Percentiles rank a stretch among this genome's conserved stretches.
Evolutionary conservation across 1,284 basidiomycete species (phyloP).

Genomic region (Tylopilus sp.): DNA sequence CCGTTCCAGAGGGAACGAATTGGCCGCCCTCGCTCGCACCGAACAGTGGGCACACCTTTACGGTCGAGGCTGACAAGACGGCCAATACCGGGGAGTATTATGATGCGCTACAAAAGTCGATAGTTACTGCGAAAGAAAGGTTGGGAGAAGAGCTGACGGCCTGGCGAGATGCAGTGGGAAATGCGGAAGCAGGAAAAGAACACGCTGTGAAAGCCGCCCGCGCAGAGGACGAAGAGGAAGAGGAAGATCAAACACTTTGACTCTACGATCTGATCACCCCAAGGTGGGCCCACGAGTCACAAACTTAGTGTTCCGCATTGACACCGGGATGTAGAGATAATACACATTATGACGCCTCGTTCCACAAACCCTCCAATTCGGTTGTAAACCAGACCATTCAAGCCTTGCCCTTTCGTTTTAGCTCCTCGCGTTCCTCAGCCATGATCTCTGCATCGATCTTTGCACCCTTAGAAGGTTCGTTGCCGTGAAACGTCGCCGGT

Average conservation of each 20-base stretch:
- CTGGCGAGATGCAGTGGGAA: conserved; percentile 68
- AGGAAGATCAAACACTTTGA: background rate
- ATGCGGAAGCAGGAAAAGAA: conserved; percentile 51
- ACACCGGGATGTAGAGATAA: background rate
- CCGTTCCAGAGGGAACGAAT: conserved; percentile 38
- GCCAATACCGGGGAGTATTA: conserved; percentile 44
- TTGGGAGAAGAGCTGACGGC: conserved; percentile 62
- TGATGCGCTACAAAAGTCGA: conserved; percentile 43
- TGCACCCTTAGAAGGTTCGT: conserved; percentile 59
- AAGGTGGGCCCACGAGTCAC: background rate
- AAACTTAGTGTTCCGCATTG: background rate
- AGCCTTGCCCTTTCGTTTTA: conserved; percentile 47
- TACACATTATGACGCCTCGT: conserved; percentile 2
- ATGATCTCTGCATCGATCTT: conserved; percentile 58
- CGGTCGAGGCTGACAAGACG: conserved; percentile 22
- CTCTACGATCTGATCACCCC: background rate
- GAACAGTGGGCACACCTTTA: conserved; percentile 27
- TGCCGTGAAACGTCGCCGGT: conserved; percentile 48
- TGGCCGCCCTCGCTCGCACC: conserved; percentile 20
- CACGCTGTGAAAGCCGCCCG: conserved; percentile 39
- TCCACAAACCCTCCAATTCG: background rate
- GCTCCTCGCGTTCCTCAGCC: conserved; percentile 45
- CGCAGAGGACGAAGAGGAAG: conserved; percentile 38
- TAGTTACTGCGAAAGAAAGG: conserved; percentile 47
- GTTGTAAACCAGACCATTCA: conserved; percentile 11